A percentile compares a stretch with the other conserved stretches of the same genome.
These are phyloP conservation scores for Mucuna pruriens DNA, from an alignment of 306 rosid species.

Conservation along the genomic window DNA sequence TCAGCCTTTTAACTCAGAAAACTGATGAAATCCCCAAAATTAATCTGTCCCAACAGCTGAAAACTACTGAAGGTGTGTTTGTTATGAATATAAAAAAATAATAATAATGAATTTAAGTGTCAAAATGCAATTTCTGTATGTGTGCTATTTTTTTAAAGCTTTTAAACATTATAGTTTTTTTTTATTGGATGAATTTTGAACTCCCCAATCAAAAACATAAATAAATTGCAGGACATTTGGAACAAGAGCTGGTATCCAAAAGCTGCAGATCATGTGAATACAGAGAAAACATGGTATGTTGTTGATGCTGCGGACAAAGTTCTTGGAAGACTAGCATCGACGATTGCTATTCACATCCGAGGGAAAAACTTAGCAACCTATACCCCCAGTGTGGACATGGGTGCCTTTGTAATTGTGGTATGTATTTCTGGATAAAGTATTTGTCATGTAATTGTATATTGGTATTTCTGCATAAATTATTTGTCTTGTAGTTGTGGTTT, in stretches of 20 bases:
- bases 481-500: neutral
- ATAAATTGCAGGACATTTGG: slow-evolving; percentile 81
- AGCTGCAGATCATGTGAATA: slow-evolving; percentile 91
- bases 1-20: too few species aligned
- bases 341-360: slow-evolving; percentile 81
- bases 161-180: neutral
- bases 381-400: slow-evolving; percentile 99
- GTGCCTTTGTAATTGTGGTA: slow-evolving; percentile 97
- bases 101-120: neutral
- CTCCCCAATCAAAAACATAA: neutral
- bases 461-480: neutral
- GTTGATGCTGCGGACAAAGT: slow-evolving; percentile 92
- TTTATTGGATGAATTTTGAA: neutral
- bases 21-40: too few species aligned
- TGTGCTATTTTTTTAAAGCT: neutral
- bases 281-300: slow-evolving; percentile 85
- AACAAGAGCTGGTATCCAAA: slow-evolving; percentile 94
- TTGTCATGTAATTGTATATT: neutral
- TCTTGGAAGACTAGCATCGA: slow-evolving; percentile 93
- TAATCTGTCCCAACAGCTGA: too few species aligned
- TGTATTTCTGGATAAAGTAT: slow-evolving; percentile 34
- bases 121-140: neutral
- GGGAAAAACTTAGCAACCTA: slow-evolving; percentile 83
- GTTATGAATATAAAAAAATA: neutral
- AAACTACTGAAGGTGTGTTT: slow-evolving; percentile 24